Percentiles rank a stretch among this genome's conserved stretches.
phyloP scores from a whole-genome alignment of 768 basidiomycete genomes.

The Butyriboletus loyo region DNA sequence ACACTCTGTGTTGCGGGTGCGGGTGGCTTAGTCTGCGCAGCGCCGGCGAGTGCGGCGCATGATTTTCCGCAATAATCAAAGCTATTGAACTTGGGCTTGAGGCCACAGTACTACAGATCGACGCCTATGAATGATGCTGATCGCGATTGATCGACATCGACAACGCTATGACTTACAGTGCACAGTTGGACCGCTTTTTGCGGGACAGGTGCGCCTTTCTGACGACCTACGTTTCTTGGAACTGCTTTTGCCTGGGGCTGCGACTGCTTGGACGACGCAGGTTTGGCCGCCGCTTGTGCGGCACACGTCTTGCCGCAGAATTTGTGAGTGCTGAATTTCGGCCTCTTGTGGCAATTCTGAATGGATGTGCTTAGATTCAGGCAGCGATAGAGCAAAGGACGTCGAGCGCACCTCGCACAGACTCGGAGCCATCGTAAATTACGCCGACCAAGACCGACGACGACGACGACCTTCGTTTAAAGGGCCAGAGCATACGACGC shows the following conservation, averaged over 20 bases:
- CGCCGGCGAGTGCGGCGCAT: slow-evolving; percentile 51
- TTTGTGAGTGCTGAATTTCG: slow-evolving; percentile 52
- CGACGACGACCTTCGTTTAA: slow-evolving; percentile 10
- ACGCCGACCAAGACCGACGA: slow-evolving; percentile 3
- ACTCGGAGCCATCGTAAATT: slow-evolving; percentile 25
- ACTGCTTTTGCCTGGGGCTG: slow-evolving; percentile 11
- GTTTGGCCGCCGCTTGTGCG: slow-evolving; percentile 36
- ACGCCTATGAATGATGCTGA: slow-evolving; percentile 19
- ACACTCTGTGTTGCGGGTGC: slow-evolving; percentile 10
- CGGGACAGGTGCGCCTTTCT: slow-evolving; percentile 12
- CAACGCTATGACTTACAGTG: slow-evolving; percentile 23
- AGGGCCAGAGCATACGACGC: slow-evolving; percentile 8
- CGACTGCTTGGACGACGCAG: slow-evolving; percentile 10
- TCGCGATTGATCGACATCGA: slow-evolving; percentile 28
- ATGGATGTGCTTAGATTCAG: slow-evolving; percentile 1
- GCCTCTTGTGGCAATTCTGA: slow-evolving; percentile 53
- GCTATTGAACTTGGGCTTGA: slow-evolving; percentile 58
- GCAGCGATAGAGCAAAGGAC: not conserved
- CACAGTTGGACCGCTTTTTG: slow-evolving; percentile 25
- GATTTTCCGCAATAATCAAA: slow-evolving; percentile 65
- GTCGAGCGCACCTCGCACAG: slow-evolving; percentile 30
- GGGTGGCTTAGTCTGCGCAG: slow-evolving; percentile 18
- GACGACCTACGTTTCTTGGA: slow-evolving; percentile 10
- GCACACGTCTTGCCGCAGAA: slow-evolving; percentile 59
- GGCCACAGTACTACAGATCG: slow-evolving; percentile 44